Percentiles rank a stretch among this genome's conserved stretches.
phyloP scores from a whole-genome alignment of 805 yeast species.

The Hanseniaspora lachancei region DNA sequence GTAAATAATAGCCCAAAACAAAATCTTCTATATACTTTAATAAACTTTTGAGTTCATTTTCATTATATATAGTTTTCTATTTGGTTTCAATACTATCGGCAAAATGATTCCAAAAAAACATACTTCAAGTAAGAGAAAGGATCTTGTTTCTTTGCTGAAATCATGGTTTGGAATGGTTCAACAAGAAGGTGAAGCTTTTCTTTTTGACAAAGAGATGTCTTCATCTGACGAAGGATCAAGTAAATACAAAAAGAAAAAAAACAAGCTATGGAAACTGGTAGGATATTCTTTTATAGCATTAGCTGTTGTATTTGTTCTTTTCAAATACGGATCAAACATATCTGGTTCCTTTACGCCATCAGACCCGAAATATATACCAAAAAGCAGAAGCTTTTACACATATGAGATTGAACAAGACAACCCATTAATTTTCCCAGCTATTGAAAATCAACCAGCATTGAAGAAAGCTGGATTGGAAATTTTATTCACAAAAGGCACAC shows the following conservation, averaged over 20 bases:
- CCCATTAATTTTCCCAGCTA: slow-evolving; percentile 55
- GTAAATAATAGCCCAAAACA: no score
- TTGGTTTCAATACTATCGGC: not conserved
- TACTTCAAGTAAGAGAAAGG: not conserved
- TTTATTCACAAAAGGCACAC: slow-evolving; percentile 38
- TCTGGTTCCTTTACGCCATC: not conserved
- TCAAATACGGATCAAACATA: not conserved
- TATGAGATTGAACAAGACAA: slow-evolving; percentile 38
- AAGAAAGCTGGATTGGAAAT: slow-evolving; percentile 43
- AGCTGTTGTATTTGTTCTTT: not conserved
- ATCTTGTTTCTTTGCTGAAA: not conserved
- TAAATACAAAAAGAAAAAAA: slow-evolving; percentile 2
- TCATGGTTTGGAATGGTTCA: slow-evolving; percentile 1
- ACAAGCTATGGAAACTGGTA: not conserved
- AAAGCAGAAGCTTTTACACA: slow-evolving; percentile 33
- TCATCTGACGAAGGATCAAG: not conserved
- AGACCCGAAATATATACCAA: slow-evolving; percentile 18
- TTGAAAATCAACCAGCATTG: slow-evolving; percentile 53
- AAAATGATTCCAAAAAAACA: slow-evolving; percentile 2
- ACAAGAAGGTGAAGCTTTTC: slow-evolving; percentile 1
- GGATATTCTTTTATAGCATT: not conserved
- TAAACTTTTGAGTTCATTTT: not conserved
- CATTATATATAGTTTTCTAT: not conserved
- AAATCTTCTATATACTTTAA: no score
- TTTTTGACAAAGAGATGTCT: slow-evolving; percentile 11